These are phyloP conservation scores for Alternaria rosae DNA, from an alignment of 2,329 filamentous ascomycete species.

Conservation along the genomic window DNA sequence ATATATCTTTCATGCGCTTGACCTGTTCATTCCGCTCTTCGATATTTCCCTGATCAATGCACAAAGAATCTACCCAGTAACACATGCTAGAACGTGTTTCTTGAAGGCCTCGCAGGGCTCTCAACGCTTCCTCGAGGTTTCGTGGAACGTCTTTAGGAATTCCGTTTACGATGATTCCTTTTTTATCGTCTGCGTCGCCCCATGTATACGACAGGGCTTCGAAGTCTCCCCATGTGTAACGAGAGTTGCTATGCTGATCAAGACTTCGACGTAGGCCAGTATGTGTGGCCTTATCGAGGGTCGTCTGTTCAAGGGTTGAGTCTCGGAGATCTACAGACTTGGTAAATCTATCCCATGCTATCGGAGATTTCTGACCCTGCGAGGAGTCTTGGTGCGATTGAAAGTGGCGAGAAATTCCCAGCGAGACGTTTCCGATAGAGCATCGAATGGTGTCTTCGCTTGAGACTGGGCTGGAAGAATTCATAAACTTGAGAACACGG, in stretches of 20 bases:
- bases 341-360: background rate
- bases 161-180: fast-evolving
- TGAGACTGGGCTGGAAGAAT: background rate
- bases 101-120: background rate
- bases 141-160: fast-evolving
- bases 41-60: background rate
- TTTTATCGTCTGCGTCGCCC: background rate
- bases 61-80: background rate
- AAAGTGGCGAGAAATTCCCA: background rate
- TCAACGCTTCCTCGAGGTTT: background rate
- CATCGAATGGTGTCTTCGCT: background rate
- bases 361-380: background rate
- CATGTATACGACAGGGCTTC: background rate
- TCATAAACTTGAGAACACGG: background rate
- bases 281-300: background rate
- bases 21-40: background rate
- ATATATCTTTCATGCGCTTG: background rate
- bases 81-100: background rate
- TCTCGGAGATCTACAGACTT: background rate
- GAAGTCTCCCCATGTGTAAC: background rate
- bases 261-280: fast-evolving
- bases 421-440: background rate
- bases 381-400: background rate
- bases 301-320: background rate
- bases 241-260: fast-evolving